These are phyloP conservation scores for Neurospora hispaniola DNA, from an alignment of 495 filamentous ascomycete species.

Conservation along the genomic window DNA sequence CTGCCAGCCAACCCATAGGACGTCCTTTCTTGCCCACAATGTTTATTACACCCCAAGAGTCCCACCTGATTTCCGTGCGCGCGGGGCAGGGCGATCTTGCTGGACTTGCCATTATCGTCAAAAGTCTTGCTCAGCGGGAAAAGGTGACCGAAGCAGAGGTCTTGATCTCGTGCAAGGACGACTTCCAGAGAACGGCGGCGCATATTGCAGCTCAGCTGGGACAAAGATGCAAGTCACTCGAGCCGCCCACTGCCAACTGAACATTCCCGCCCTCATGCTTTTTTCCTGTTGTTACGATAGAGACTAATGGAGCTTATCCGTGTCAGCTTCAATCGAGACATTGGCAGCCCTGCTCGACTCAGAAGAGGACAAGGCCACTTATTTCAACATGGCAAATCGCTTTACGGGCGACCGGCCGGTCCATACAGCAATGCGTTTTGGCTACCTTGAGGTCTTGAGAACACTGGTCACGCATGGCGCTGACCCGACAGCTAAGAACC, in stretches of 20 bases:
- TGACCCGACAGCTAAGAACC: constrained; percentile 20
- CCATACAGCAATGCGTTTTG: constrained; percentile 21
- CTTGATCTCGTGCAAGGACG: constrained; percentile 19
- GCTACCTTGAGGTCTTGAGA: constrained; percentile 15
- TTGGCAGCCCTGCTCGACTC: constrained; percentile 12
- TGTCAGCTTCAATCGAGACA: constrained; percentile 16
- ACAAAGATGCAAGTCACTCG: constrained; percentile 7
- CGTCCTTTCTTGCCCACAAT: constrained; percentile 5
- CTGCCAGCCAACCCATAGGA: neutral
- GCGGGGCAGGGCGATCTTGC: constrained; percentile 17
- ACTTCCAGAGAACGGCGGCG: constrained; percentile 22
- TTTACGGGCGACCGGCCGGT: constrained; percentile 20
- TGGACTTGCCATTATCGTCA: constrained; percentile 9
- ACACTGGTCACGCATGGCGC: constrained; percentile 16
- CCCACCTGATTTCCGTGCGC: constrained; percentile 15
- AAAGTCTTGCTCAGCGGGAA: constrained; percentile 15
- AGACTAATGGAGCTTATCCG: neutral
- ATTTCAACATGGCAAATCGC: constrained; percentile 24
- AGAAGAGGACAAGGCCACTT: constrained; percentile 6
- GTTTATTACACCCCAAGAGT: constrained; percentile 14
- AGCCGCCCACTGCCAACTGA: neutral
- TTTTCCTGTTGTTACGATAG: neutral
- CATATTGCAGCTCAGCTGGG: constrained; percentile 21
- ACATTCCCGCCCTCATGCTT: neutral
- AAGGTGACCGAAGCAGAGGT: constrained; percentile 9